Base-by-base conservation (phyloP, 345 rosid species). In the Xanthoceras sorbifolium region DNA sequence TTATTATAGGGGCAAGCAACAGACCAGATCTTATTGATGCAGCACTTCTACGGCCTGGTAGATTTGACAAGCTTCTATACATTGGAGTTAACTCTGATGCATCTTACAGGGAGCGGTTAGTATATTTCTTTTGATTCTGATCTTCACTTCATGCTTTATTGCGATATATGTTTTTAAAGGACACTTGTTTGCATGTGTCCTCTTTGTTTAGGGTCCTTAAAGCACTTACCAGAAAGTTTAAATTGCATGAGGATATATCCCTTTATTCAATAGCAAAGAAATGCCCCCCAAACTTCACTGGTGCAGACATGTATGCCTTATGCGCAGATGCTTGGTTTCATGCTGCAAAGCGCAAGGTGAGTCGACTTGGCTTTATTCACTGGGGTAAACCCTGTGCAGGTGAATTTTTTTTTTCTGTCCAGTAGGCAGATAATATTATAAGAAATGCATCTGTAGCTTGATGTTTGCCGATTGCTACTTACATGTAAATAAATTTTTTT, bases 281-380 rank as follows among this genome's bases (percentile, higher is more conserved):
- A 82, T 95, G 99, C 85, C 97, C 99, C 34, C 84, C 88, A 48
- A 96, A 86, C 81, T 93, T 96, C 82, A 96, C 99, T 31, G 99
- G 99, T 26, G 99, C 99, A 63, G 99, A 95, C 84, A 90, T 92
- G 98, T 95, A 95, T 63, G 99, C 99, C 68, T 85, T 95, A 64
- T 93, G 99, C 82, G 97, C 99, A 3, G 99, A 95, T 88, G 99
- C 99, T 80, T 95, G 99, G 99, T 93, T 95, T 87, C 90, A 92
- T 59, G 99, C 98, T 75, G 99, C 98, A 83, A 93, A 93, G 84
- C 87, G 91, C 57, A 90, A 89, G 94, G 99, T 90, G 65, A 68
- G 87, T 78, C 69, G 50, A 48, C 71, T 59, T 11, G 18, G 50
- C 36, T 12, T 18, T 28, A 15, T 64, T 20, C 55, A 50, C 52